Evolutionary conservation across 305 asterid genomes (phyloP).

Genomic region (Fraxinus ornus): DNA sequence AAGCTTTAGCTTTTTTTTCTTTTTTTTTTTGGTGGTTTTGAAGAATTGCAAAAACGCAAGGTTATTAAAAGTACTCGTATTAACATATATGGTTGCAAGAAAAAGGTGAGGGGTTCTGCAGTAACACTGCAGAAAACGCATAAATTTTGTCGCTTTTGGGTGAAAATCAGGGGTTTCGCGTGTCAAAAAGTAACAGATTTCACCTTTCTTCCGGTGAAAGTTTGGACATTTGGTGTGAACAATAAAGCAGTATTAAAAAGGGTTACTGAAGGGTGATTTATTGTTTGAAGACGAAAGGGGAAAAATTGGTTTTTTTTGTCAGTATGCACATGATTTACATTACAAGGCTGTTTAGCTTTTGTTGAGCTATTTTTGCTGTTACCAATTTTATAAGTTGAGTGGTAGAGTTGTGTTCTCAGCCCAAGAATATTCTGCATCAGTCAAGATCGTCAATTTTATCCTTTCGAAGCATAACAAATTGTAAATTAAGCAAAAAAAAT

Average conservation of each 20-base stretch:
- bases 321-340: slow-evolving; percentile 21
- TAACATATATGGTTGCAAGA: not conserved
- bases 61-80: not conserved
- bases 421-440: slow-evolving; percentile 46
- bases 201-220: slow-evolving; percentile 35
- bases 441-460: slow-evolving; percentile 45
- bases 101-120: slow-evolving; percentile 4
- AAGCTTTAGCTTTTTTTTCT: not conserved
- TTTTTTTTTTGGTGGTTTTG: not conserved
- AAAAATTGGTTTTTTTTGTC: slow-evolving; percentile 23
- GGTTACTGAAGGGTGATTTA: slow-evolving; percentile 24
- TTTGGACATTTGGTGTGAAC: slow-evolving; percentile 19
- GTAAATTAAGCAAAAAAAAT: not conserved
- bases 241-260: slow-evolving; percentile 4
- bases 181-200: slow-evolving; percentile 24
- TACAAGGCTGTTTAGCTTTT: slow-evolving; percentile 44
- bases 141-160: slow-evolving; percentile 24
- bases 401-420: slow-evolving; percentile 38
- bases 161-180: slow-evolving; percentile 22
- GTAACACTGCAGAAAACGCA: slow-evolving; percentile 14
- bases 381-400: slow-evolving; percentile 48
- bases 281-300: slow-evolving; percentile 21
- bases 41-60: not conserved
- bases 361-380: slow-evolving; percentile 62
- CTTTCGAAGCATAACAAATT: slow-evolving; percentile 13